Conservation (phyloP, 2,329 filamentous ascomycete species). For the Alternaria infectoria region DNA sequence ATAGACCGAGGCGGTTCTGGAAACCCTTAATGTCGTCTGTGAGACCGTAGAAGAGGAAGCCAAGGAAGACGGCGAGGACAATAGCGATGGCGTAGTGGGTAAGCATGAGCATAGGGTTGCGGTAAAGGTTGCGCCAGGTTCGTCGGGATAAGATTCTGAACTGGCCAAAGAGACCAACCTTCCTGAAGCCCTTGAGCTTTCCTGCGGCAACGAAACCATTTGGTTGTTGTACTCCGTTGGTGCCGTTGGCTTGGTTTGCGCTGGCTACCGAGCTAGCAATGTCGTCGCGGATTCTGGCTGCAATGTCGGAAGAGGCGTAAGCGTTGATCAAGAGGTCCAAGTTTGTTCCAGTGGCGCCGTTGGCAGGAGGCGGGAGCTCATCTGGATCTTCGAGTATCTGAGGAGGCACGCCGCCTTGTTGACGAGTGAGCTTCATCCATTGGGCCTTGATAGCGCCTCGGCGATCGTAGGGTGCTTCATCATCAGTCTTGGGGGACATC, state of each 20-base stretch:
- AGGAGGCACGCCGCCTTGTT: constrained; percentile 60
- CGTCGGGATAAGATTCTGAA: constrained; percentile 88
- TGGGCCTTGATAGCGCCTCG: constrained; percentile 59
- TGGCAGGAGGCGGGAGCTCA: constrained; percentile 64
- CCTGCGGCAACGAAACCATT: constrained; percentile 65
- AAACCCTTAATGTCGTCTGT: constrained; percentile 97
- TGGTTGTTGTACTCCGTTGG: constrained; percentile 60
- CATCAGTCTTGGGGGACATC: constrained; percentile 67
- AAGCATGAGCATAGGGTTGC: constrained; percentile 97
- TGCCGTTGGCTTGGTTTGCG: constrained; percentile 72
- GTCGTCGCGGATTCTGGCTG: constrained; percentile 74
- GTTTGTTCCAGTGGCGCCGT: constrained; percentile 68
- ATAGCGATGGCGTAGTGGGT: constrained; percentile 98
- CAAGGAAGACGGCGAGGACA: constrained; percentile 88
- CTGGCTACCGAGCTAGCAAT: constrained; percentile 72
- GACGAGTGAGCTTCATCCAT: constrained; percentile 66
- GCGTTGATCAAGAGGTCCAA: constrained; percentile 80
- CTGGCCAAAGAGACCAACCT: constrained; percentile 79
- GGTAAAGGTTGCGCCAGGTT: constrained; percentile 96
- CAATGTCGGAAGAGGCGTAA: constrained; percentile 80
- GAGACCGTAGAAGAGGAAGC: constrained; percentile 93
- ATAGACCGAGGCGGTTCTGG: constrained; percentile 94
- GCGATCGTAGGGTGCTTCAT: constrained; percentile 63
- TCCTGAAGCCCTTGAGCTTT: constrained; percentile 77
- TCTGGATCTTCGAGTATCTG: constrained; percentile 74